These are phyloP conservation scores for Flaveria floridana DNA, from an alignment of 140 eudicot genomes.

Conservation along the genomic window DNA sequence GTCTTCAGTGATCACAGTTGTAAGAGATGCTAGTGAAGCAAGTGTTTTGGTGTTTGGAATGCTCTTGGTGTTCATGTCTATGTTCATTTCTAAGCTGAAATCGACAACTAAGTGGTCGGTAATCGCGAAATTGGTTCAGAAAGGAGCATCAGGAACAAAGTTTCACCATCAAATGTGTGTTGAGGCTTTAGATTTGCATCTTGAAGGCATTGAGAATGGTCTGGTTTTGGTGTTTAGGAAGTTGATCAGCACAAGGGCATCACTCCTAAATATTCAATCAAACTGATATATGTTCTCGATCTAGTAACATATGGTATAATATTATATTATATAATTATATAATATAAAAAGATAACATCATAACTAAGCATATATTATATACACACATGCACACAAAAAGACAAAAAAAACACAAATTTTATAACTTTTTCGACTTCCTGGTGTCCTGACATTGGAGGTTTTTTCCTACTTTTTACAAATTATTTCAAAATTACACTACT, in stretches of 20 bases:
- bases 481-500: neutral
- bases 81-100: conserved; percentile 34
- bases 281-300: neutral
- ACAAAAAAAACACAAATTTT: neutral
- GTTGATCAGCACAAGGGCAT: conserved; percentile 40
- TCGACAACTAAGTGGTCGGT: conserved; percentile 30
- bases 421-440: neutral
- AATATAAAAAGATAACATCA: neutral
- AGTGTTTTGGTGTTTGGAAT: conserved; percentile 37
- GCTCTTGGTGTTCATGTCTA: conserved; percentile 38
- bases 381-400: neutral
- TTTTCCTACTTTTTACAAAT: neutral
- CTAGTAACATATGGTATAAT: neutral
- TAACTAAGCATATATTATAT: neutral
- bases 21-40: conserved; percentile 41
- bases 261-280: conserved; percentile 44
- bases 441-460: neutral
- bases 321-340: neutral
- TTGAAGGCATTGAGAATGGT: conserved; percentile 39
- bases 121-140: conserved; percentile 33
- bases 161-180: conserved; percentile 20
- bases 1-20: conserved; percentile 27
- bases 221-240: conserved; percentile 41
- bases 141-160: conserved; percentile 24
- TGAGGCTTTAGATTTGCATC: conserved; percentile 28